These are phyloP conservation scores for Croton setiger DNA, from an alignment of 441 rosid genomes.

Conservation along the genomic window DNA sequence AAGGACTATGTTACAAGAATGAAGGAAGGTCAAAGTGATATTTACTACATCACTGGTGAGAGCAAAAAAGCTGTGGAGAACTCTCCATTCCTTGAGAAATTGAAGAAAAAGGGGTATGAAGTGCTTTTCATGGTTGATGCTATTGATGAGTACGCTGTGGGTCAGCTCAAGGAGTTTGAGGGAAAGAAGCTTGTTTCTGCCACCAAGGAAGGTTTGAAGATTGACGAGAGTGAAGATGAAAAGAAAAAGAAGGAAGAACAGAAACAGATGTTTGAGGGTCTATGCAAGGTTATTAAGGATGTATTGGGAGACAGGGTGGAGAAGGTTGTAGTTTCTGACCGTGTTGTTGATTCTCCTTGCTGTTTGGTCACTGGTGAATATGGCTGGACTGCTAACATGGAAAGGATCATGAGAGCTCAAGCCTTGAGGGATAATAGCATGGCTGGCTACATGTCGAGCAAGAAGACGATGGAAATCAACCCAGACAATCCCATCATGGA, in stretches of 20 bases:
- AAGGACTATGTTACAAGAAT: conserved; percentile 92
- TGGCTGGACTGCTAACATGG: conserved; percentile 87
- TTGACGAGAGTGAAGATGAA: conserved; percentile 70
- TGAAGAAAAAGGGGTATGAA: conserved; percentile 88
- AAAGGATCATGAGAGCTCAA: conserved; percentile 84
- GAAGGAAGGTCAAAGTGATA: conserved; percentile 91
- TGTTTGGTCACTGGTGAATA: conserved; percentile 78
- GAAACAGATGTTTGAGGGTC: conserved; percentile 60
- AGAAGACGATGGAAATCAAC: conserved; percentile 84
- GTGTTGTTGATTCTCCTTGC: conserved; percentile 81
- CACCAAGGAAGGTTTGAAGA: conserved; percentile 80
- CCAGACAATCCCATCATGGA: conserved; percentile 79
- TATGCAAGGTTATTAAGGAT: conserved; percentile 76
- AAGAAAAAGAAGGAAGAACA: conserved; percentile 62
- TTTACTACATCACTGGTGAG: conserved; percentile 88
- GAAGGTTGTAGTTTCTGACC: conserved; percentile 79
- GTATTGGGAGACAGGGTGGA: conserved; percentile 74
- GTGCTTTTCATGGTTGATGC: conserved; percentile 89
- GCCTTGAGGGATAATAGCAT: conserved; percentile 73
- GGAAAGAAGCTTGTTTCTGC: conserved; percentile 89
- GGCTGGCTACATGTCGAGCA: conserved; percentile 79
- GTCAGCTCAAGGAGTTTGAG: conserved; percentile 82
- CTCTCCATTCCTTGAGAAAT: conserved; percentile 88
- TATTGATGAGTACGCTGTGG: conserved; percentile 87
- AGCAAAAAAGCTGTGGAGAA: conserved; percentile 96